Conservation (phyloP, 257 asterid genomes). For the Petunia axillaris region DNA sequence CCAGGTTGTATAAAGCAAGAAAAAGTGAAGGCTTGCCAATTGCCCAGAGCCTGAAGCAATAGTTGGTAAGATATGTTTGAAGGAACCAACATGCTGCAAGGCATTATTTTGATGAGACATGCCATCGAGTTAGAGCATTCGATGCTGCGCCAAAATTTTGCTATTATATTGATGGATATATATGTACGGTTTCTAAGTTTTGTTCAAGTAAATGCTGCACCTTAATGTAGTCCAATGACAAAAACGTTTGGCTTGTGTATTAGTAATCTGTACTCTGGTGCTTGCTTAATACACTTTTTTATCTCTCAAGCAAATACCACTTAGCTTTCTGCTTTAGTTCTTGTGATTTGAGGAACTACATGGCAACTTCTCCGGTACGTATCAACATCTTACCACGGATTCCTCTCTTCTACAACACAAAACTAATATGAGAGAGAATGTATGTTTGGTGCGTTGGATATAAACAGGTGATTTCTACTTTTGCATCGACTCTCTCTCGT, state of each 20-base stretch:
- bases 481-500: no score
- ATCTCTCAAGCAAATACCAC: neutral
- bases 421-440: neutral
- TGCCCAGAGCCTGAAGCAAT: conserved; percentile 3
- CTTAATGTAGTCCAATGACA: neutral
- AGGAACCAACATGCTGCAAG: neutral
- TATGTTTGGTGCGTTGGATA: no score
- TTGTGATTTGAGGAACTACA: neutral
- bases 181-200: neutral
- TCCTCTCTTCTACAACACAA: no score
- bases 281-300: neutral
- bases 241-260: neutral
- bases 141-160: neutral
- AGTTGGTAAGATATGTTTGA: neutral
- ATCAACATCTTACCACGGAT: no score
- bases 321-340: neutral
- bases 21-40: no score
- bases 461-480: no score
- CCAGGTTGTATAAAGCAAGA: neutral
- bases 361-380: neutral
- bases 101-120: neutral
- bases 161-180: neutral
- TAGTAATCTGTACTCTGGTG: neutral
- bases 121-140: neutral
- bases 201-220: neutral